These are phyloP conservation scores for Rubus idaeus DNA, from an alignment of 306 rosid species.

Conservation along the genomic window DNA sequence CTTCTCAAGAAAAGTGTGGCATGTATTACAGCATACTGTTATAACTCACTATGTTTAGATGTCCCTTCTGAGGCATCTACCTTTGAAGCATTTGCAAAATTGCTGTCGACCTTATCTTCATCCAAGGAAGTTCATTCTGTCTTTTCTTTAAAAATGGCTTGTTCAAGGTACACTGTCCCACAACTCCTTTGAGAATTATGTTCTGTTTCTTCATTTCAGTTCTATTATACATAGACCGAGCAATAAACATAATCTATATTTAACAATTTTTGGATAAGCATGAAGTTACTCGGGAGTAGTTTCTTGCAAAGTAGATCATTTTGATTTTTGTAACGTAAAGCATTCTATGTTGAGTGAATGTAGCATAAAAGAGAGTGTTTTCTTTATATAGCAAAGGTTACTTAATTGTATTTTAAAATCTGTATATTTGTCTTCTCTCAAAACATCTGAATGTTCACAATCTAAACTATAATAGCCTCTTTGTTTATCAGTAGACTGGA, in stretches of 20 bases:
- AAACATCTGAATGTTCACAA: neutral
- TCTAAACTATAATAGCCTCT: neutral
- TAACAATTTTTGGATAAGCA: neutral
- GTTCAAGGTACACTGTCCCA: conserved; percentile 64
- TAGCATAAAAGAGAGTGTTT: neutral
- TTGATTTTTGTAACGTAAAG: neutral
- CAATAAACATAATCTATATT: neutral
- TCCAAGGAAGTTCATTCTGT: conserved; percentile 90
- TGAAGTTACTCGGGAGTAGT: neutral
- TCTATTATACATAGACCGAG: neutral
- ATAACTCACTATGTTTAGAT: conserved; percentile 76
- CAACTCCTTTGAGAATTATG: conserved; percentile 16
- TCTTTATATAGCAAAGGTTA: neutral
- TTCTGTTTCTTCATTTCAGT: neutral
- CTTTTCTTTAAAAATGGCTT: conserved; percentile 67
- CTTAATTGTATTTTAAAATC: neutral
- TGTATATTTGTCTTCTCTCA: neutral
- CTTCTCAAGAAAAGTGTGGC: conserved; percentile 95
- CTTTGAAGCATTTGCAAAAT: conserved; percentile 86
- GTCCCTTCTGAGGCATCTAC: conserved; percentile 89
- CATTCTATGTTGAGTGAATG: neutral
- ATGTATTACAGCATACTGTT: conserved; percentile 82
- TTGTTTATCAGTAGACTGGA: neutral
- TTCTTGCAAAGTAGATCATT: neutral
- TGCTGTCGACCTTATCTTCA: conserved; percentile 83